Evolutionary conservation across 2,329 filamentous ascomycete species (phyloP).

Genomic region (Nigrospora oryzae): DNA sequence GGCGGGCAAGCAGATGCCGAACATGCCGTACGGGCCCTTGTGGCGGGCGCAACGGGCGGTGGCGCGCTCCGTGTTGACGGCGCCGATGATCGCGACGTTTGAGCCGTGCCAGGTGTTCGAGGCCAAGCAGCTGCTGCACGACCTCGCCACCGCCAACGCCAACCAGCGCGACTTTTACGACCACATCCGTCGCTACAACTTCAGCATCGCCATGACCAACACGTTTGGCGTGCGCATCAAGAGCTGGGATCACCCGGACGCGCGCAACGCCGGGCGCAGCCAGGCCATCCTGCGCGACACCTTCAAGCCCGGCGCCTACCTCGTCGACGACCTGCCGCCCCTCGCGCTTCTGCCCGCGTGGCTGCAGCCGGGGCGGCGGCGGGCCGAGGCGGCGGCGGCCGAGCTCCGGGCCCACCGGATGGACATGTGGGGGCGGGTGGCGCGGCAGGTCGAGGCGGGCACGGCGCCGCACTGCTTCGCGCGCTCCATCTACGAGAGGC

Average conservation of each 20-base stretch:
- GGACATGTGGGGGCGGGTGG: slow-evolving; percentile 13
- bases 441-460: slow-evolving; percentile 8
- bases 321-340: slow-evolving; percentile 16
- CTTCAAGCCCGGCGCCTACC: slow-evolving; percentile 12
- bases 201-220: slow-evolving; percentile 18
- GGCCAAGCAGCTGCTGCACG: slow-evolving; percentile 31
- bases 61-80: slow-evolving; percentile 27
- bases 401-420: slow-evolving; percentile 12
- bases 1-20: slow-evolving; percentile 28
- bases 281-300: slow-evolving; percentile 10
- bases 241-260: slow-evolving; percentile 13
- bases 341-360: slow-evolving; percentile 11
- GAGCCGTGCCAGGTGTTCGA: slow-evolving; percentile 35
- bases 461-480: slow-evolving; percentile 12
- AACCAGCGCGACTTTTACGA: slow-evolving; percentile 17
- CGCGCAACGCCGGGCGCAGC: slow-evolving; percentile 5
- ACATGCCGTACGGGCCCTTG: slow-evolving; percentile 28
- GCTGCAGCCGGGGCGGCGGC: slow-evolving; percentile 13
- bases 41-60: slow-evolving; percentile 30
- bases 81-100: slow-evolving; percentile 25
- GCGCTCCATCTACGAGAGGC: slow-evolving; percentile 12
- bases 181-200: slow-evolving; percentile 19
- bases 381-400: slow-evolving; percentile 6
- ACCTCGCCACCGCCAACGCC: slow-evolving; percentile 25
- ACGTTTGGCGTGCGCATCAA: slow-evolving; percentile 16